Base-by-base conservation (phyloP, 371 early-diverging fungal species). In the Haplosporangium sp. region DNA sequence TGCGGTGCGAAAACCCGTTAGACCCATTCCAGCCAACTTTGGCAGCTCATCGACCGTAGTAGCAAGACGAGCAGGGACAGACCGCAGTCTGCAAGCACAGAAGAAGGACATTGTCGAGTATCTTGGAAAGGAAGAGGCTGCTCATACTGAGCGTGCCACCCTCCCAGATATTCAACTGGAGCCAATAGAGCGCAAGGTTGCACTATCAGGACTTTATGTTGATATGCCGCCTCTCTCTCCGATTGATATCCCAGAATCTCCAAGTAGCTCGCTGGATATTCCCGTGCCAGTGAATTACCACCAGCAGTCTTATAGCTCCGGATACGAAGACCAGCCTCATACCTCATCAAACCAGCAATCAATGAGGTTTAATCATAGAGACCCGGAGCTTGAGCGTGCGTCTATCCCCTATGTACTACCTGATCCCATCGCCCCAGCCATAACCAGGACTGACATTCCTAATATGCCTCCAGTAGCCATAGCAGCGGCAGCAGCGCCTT, bases 141-240 rank as follows among this genome's bases (percentile, higher is more conserved):
- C 82, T 11, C 64, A 50, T 2, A 81, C 82, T 0, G 82, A 81
- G 48, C 61, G 67, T 1, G 82, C 82, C 6, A 74, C 74, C 2
- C 47, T 81, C 17, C 82, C 82, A 2, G 69, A 74, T 34, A 72
- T 81, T 27, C 71, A 69, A 20, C 62, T 57, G 2, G 72, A 71
- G 34, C 82, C 69, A 0, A 68, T 81, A 38, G 57, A 55, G 17
- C 47, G 69, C 8, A 81, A 75, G 61, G 38, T 63, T 20, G 62
- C 69, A 9, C 72, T 81, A 19, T 81, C 82, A n/a, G 82, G 82
- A 69, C 42, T 81, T 10, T 74, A 81, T 20, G 75, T 48, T 0
- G 75, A 64, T 7, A 27, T 27, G 27, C 45, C 53, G 8, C 71
- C 79, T 4, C 5, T 53, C 8, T 47, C 74, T 19, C 37, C 62